Base-by-base conservation (phyloP, 345 rosid genomes). In the Syzygium aromaticum region DNA sequence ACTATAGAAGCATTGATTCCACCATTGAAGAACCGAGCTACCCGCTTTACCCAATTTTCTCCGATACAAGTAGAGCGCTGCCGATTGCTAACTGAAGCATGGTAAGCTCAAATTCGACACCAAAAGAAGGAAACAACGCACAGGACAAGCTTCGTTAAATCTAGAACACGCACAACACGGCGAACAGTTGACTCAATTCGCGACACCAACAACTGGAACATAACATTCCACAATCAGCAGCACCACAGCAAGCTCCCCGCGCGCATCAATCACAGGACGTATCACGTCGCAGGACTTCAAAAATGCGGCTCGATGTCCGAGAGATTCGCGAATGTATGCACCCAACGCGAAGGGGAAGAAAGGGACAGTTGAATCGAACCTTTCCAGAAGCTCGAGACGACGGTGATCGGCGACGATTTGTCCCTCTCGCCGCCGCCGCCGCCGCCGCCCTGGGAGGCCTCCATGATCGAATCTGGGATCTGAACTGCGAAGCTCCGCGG, bases 381-480 rank as follows among this genome's bases (percentile, higher is more conserved):
- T 98, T 92, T 94, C 99, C 99, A 98, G 94, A 95, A 98, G 92
- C 91, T 93, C 88, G 97, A 91, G 90, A 96, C 94, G 86, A 93
- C 92, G 52, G 97, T 90, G 90, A 94, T 87, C 53, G 98, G 98
- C 90, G 99, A 96, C 80, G 98, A 87, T 86, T 93, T 95, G 84
- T 96, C 96, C 85, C 97, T 86, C 85, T 95, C 98, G 89, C 94
- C 94, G 91, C 97, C 98, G 88, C 92, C n/a, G 5, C 1, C 98
- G 89, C 94, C 94, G 90, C 98, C 98, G 90, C 92, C 97, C 88
- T 83, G 95, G 21, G 88, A n/a, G 21, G 90, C 85, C 88, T 97
- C 99, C 99, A 97, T 97, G 86, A 85, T 57, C 67, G 88, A 63
- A 64, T 84, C 84, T 84, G 54, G 54, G 91, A 93, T 91, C 89